phyloP scores from a whole-genome alignment of 2,329 filamentous ascomycete species.

The Fusarium sp. region DNA sequence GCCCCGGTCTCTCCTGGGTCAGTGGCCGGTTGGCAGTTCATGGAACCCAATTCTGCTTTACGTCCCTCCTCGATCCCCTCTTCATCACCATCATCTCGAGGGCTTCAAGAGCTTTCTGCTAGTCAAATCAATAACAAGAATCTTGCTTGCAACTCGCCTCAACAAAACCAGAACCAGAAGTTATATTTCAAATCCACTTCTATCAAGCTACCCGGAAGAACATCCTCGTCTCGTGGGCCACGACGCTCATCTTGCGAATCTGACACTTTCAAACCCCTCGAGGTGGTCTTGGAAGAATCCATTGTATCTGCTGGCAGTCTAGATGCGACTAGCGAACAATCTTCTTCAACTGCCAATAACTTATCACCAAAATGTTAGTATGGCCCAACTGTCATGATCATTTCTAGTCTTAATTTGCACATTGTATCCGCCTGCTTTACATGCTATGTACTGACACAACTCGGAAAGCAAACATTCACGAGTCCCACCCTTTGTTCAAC shows the following conservation, averaged over 20 bases:
- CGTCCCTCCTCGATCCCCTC: slow-evolving; percentile 34
- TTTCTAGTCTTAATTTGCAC: not conserved
- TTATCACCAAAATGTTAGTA: slow-evolving; percentile 36
- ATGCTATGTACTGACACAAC: slow-evolving; percentile 28
- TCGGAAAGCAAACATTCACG: slow-evolving; percentile 18
- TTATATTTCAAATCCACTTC: slow-evolving; percentile 23
- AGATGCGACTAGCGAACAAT: slow-evolving; percentile 10
- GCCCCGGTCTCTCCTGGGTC: slow-evolving; percentile 27
- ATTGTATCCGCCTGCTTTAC: not conserved
- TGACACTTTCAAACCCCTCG: slow-evolving; percentile 53
- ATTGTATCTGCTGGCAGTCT: slow-evolving; percentile 20
- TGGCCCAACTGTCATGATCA: not conserved
- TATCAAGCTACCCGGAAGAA: slow-evolving; percentile 24
- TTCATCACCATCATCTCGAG: slow-evolving; percentile 31
- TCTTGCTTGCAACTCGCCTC: slow-evolving; percentile 28
- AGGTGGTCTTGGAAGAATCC: slow-evolving; percentile 51
- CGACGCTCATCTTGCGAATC: slow-evolving; percentile 50
- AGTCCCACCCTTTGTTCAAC: slow-evolving; percentile 44
- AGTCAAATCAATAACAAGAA: slow-evolving; percentile 45
- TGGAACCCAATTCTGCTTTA: slow-evolving; percentile 33
- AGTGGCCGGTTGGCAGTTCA: slow-evolving; percentile 31
- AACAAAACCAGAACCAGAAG: slow-evolving; percentile 14
- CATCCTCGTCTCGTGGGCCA: slow-evolving; percentile 41
- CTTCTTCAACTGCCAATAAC: slow-evolving; percentile 3
- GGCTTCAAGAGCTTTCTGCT: slow-evolving; percentile 48